These are phyloP conservation scores for Nadsonia starkeyi-henricii DNA, from an alignment of 1,139 yeast species.

Conservation along the genomic window DNA sequence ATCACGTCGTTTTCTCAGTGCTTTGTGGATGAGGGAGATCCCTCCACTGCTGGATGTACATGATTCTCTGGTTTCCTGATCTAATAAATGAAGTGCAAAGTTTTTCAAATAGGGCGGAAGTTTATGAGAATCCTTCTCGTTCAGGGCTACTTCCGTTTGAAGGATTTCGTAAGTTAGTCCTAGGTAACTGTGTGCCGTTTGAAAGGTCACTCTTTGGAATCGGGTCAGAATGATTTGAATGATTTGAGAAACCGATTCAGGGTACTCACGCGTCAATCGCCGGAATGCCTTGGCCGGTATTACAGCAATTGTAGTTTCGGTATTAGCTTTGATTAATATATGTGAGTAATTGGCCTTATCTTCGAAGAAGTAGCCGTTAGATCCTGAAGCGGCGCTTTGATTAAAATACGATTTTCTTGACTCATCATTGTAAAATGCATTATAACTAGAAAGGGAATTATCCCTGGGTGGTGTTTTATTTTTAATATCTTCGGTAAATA, in stretches of 20 bases:
- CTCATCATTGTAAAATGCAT: neutral
- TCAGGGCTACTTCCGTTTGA: slow-evolving; percentile 59
- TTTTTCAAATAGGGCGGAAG: slow-evolving; percentile 54
- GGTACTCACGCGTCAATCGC: slow-evolving; percentile 59
- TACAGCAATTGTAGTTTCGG: slow-evolving; percentile 74
- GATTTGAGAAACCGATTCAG: slow-evolving; percentile 84
- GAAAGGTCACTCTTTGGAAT: slow-evolving; percentile 79
- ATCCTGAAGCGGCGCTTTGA: slow-evolving; percentile 1
- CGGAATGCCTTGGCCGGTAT: slow-evolving; percentile 78
- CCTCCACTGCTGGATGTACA: neutral
- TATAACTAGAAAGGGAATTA: slow-evolving; percentile 1
- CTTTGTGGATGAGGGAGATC: neutral
- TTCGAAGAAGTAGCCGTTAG: slow-evolving; percentile 6
- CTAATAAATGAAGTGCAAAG: slow-evolving; percentile 30
- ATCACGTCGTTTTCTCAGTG: neutral
- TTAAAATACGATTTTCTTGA: neutral
- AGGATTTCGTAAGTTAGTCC: slow-evolving; percentile 76
- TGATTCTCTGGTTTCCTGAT: slow-evolving; percentile 9
- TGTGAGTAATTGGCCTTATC: slow-evolving; percentile 22
- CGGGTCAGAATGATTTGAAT: slow-evolving; percentile 85
- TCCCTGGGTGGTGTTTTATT: slow-evolving; percentile 6
- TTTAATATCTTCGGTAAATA: slow-evolving; percentile 36
- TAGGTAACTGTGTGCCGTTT: slow-evolving; percentile 73
- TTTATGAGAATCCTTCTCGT: slow-evolving; percentile 33
- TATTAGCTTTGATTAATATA: slow-evolving; percentile 46